These are phyloP conservation scores for Sicyos edulis DNA, from an alignment of 306 rosid genomes.

Conservation along the genomic window DNA sequence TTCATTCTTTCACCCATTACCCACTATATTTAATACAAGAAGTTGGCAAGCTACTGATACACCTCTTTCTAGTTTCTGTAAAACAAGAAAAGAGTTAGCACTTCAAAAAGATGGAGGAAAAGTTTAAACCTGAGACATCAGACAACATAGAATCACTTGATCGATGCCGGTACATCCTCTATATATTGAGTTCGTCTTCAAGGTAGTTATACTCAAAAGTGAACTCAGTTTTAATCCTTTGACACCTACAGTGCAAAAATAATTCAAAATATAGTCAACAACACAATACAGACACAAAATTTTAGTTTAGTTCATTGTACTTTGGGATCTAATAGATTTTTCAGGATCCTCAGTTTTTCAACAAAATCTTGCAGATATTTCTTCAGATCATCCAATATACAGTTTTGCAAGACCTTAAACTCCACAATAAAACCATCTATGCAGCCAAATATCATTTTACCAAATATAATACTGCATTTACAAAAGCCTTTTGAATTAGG, in stretches of 20 bases:
- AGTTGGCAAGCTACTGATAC: background rate
- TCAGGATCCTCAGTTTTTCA: background rate
- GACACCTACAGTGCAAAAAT: conserved; percentile 64
- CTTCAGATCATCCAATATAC: too few species aligned
- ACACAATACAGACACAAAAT: background rate
- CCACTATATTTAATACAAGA: background rate
- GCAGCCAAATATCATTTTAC: too few species aligned
- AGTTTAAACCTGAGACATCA: conserved; percentile 11
- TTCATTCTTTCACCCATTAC: background rate
- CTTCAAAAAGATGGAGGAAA: background rate
- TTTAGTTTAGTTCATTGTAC: background rate
- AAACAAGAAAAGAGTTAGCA: conserved; percentile 3
- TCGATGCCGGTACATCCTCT: conserved; percentile 33
- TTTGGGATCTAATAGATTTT: background rate
- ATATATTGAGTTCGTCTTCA: conserved; percentile 84
- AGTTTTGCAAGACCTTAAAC: too few species aligned
- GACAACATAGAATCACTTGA: conserved; percentile 1
- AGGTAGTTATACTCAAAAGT: conserved; percentile 91
- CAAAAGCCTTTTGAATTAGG: background rate
- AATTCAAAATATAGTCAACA: background rate
- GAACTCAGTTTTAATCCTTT: conserved; percentile 88
- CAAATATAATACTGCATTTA: background rate
- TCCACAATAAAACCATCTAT: too few species aligned
- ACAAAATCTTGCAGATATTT: too few species aligned
- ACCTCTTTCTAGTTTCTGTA: conserved; percentile 9